Base-by-base conservation (phyloP, 352 stramenopile species). In the Phytopythium cucurbitacearum region DNA sequence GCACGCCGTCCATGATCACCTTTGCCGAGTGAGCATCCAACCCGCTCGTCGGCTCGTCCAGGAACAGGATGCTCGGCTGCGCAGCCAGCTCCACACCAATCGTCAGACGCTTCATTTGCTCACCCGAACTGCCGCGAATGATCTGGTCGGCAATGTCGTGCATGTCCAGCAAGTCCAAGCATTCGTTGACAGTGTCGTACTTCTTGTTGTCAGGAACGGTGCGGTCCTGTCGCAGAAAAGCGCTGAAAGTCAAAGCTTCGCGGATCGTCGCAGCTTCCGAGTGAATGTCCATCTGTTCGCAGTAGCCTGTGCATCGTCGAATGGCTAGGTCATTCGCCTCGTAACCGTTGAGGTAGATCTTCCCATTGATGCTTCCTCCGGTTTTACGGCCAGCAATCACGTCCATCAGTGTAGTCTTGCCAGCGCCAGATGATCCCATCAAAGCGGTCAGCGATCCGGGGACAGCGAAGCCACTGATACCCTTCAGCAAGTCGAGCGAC, bases 241-340 rank as follows among this genome's bases (percentile, higher is more conserved):
- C 82, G 47, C 75, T 90, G 56, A 97, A 97, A 3, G 59, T 53
- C n/a, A 97, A 80, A 13, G 83, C 76, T 55, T 97, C 89, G 13
- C 85, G 68, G 12, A 89, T 81, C 8, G 89, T 97, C 5, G 76
- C 66, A 7, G 89, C 95, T 32, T 83, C 68, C 21, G 76, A 75
- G 36, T 96, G 72, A 16, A 79, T 73, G 54, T 96, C 87, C 57
- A 94, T 89, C 57, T 95, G 85, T 46, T 71, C 64, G 32, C 64
- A 71, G 49, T 71, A 71, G 15, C 64, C 64, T 34, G 71, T 80
- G 39, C 50, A 58, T 1, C 71, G 71, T 0, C 65, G 67, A 7
- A 59, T 51, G 5, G 53, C 53, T 44, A 55, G 42, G 34, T 65
- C 58, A 37, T 53, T 65, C 1, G 58, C 58, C 7, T 65, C 58